Percentiles rank a stretch among this genome's conserved stretches.
These are phyloP conservation scores for Heliosperma pusillum DNA, from an alignment of 148 eudicot species.

Conservation along the genomic window DNA sequence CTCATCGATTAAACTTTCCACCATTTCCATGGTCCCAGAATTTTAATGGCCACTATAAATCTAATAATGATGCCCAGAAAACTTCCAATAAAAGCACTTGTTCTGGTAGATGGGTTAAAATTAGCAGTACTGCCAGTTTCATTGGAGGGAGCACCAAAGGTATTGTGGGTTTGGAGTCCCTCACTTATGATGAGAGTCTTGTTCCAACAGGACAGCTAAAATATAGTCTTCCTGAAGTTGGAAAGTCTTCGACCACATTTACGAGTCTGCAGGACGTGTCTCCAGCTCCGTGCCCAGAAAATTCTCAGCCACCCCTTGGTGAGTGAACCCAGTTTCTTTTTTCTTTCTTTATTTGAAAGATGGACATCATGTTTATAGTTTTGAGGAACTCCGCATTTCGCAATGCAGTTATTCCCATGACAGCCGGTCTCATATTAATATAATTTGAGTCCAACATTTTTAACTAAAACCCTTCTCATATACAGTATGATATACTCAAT, in stretches of 20 bases:
- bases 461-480: neutral
- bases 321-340: constrained; percentile 16
- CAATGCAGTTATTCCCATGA: neutral
- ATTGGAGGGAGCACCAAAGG: constrained; percentile 41
- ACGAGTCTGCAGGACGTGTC: constrained; percentile 34
- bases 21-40: constrained; percentile 83
- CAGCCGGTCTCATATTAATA: neutral
- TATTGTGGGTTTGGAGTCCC: constrained; percentile 55
- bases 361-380: neutral
- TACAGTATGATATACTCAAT: too few species aligned
- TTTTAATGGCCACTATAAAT: constrained; percentile 55
- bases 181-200: constrained; percentile 60
- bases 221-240: constrained; percentile 36
- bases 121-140: constrained; percentile 43
- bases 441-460: neutral
- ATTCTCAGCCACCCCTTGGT: constrained; percentile 53
- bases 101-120: constrained; percentile 85
- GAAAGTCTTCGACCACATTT: constrained; percentile 25
- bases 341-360: neutral
- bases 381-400: neutral
- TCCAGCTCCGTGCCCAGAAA: constrained; percentile 28
- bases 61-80: constrained; percentile 58
- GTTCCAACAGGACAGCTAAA: constrained; percentile 55
- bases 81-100: constrained; percentile 55
- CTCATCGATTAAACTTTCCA: constrained; percentile 58